phyloP scores from a whole-genome alignment of 2,329 filamentous ascomycete genomes.

The Fusarium poae region DNA sequence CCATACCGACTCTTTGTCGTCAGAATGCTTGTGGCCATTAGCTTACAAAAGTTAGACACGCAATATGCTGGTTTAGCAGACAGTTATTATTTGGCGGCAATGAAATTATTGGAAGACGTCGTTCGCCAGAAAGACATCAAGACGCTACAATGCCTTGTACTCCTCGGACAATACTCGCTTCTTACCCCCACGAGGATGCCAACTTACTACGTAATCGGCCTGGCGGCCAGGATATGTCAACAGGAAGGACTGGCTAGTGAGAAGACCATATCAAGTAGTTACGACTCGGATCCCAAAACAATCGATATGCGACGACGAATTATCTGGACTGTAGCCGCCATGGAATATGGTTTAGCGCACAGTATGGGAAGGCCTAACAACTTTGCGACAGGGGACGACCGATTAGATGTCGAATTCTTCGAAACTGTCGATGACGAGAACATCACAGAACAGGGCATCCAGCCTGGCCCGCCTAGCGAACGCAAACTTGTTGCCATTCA shows the following conservation, averaged over 20 bases:
- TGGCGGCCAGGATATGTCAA: constrained; percentile 89
- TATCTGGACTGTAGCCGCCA: constrained; percentile 87
- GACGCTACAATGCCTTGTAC: constrained; percentile 87
- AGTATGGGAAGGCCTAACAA: constrained; percentile 88
- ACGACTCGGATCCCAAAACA: constrained; percentile 76
- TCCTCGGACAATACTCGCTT: constrained; percentile 92
- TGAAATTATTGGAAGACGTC: constrained; percentile 85
- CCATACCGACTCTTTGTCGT: constrained; percentile 89
- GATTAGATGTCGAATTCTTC: constrained; percentile 89
- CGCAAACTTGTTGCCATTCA: constrained; percentile 93
- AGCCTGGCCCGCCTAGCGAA: constrained; percentile 77
- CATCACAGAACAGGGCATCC: constrained; percentile 83
- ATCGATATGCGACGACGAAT: constrained; percentile 91
- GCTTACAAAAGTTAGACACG: constrained; percentile 89
- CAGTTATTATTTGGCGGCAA: constrained; percentile 92
- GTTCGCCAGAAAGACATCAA: constrained; percentile 90
- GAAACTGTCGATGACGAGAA: constrained; percentile 83
- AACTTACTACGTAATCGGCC: constrained; percentile 91
- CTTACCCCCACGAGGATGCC: constrained; percentile 92
- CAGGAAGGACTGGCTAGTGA: constrained; percentile 90
- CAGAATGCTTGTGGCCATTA: constrained; percentile 93
- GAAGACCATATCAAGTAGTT: constrained; percentile 80
- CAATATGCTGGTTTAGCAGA: constrained; percentile 94
- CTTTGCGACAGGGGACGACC: constrained; percentile 84
- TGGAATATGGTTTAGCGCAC: constrained; percentile 91